Evolutionary conservation across 148 eudicot genomes (phyloP), one percentile per base, ranked within the genome.

Genomic region (Nepenthes mirabilis): DNA sequence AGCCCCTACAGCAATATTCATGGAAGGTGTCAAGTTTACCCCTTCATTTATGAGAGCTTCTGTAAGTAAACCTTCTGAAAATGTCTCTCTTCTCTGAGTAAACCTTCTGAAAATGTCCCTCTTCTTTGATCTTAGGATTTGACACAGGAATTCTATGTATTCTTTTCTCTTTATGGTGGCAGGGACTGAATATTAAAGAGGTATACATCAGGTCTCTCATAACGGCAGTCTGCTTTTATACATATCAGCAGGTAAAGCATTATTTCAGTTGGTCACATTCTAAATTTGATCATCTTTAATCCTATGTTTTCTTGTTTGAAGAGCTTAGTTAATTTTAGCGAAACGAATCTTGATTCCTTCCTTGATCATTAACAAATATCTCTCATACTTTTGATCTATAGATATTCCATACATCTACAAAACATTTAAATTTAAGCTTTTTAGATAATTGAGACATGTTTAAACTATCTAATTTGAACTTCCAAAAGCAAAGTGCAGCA

Each of bases 151-250:
- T 3, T 34, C 43, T 66, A 23, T 23, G 23, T 52, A 54, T 48
- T 11, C 45, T 49, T 43, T 52, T 12, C 63, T 43, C 60, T 2
- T 47, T 68, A 33, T 37, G 47, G 6, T 72, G 60, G 57, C 81
- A 93, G 97, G 95, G 91, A 34, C 37, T 93, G 73, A 81, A 86
- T 82, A 79, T 82, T 55, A 68, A 67, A 56, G 80, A 89, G 72
- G 37, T 89, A 10, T 84, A 76, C 77, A 65, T 52, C 10, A 75
- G 89, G 82, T 81, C 99, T 57, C 72, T 93, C 57, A 1, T 89
- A n/a, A 90, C 99, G 61, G 96, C 91, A 59, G 73, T 93, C 45
- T 93, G 99, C 77, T 89, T 84, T 86, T 95, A 93, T 69, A 94
- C 97, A 36, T 93, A 93, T 71, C 99, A 93, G 70, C 99, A 93